Percentiles rank a stretch among this genome's conserved stretches.
Conservation (phyloP, 2,329 filamentous ascomycete species). For the Diaporthe vaccinii region DNA sequence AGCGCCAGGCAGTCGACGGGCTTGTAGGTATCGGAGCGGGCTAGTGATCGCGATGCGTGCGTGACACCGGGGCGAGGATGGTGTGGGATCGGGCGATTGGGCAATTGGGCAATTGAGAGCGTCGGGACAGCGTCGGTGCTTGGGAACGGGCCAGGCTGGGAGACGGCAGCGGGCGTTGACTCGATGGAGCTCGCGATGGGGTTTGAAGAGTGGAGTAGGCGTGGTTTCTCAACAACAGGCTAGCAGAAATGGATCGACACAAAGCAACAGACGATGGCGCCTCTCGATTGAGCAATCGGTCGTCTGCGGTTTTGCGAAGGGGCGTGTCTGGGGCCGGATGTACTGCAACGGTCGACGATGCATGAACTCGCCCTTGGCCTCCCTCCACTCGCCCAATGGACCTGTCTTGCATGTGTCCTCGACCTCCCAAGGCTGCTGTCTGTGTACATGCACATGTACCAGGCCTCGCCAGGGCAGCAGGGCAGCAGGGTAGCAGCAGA, state of each 20-base stretch:
- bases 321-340: background rate
- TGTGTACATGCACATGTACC: conserved; percentile 10
- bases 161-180: conserved; percentile 23
- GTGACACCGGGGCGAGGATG: conserved; percentile 5
- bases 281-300: conserved; percentile 25
- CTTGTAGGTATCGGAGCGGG: background rate
- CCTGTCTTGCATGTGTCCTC: conserved; percentile 33
- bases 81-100: conserved; percentile 17
- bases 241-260: conserved; percentile 34
- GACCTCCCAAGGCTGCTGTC: background rate
- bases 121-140: conserved; percentile 34
- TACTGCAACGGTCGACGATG: conserved; percentile 31
- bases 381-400: conserved; percentile 23
- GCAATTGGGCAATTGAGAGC: background rate
- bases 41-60: background rate
- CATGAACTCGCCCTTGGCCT: conserved; percentile 33
- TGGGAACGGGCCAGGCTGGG: conserved; percentile 28
- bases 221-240: conserved; percentile 27
- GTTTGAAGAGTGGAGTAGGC: conserved; percentile 32
- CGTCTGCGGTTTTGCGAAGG: conserved; percentile 27
- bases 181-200: conserved; percentile 37
- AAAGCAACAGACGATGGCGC: conserved; percentile 29
- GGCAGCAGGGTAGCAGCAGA: conserved; percentile 26
- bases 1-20: conserved; percentile 25
- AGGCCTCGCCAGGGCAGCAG: conserved; percentile 18